Base-by-base conservation (phyloP, 2,329 filamentous ascomycete species). In the Fusarium sp. region DNA sequence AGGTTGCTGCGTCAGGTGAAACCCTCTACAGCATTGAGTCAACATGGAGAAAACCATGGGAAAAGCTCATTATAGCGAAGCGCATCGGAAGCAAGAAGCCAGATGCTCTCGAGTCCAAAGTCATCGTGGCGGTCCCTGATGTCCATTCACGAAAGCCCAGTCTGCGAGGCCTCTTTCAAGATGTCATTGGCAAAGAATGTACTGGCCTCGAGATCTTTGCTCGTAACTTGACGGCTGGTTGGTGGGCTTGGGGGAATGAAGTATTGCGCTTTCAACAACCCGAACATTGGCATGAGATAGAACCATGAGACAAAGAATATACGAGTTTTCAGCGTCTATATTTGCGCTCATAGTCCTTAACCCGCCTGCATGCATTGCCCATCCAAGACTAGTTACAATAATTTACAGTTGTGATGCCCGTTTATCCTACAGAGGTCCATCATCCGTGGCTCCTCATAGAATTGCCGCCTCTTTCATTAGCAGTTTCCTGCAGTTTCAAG, bases 191-290 rank as follows among this genome's bases (percentile, higher is more conserved):
- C 1, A 73, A 78, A 6, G 80, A 84, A 6, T 91, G 90, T 74
- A 78, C 80, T 22, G 92, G 88, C 6, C 83, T 95, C n/a, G 94
- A 96, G 81, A 85, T 95, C 5, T 96, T 96, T 83, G 92, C 93
- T 4, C 87, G 94, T 63, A 90, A 92, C 79, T 82, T 94, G 50
- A 94, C 93, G 4, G 87, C 90, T 13, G 92, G 92, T 0, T 96
- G 94, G 93, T 93, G 91, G 88, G 88, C 89, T 35, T 95, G 92
- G 93, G 94, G 94, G 7, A 87, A 95, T 75, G 91, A 96, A 77
- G 91, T 89, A 14, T 81, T 94, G 65, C 89, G 89, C 69, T 95
- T 93, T 76, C 94, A 95, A 78, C 85, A 87, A 67, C 80, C 85
- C 12, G 83, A 86, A 42, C 82, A 87, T 76, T 92, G 89, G 89